phyloP scores from a whole-genome alignment of 176 grass and related monocot genomes.

The Luzula sylvatica region DNA sequence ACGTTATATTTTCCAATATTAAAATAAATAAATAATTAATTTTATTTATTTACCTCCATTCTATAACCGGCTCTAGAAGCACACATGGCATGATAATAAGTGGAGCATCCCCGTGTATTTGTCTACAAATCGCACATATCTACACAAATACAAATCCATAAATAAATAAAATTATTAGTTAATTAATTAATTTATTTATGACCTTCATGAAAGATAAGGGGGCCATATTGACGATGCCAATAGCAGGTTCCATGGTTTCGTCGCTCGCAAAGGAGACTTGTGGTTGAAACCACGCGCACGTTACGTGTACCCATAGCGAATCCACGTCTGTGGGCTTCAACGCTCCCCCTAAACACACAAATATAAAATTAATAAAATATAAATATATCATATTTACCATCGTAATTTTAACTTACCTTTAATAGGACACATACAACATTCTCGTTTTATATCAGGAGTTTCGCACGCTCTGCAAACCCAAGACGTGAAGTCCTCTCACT shows the following conservation, averaged over 20 bases:
- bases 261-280: conserved; percentile 94
- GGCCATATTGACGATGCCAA: conserved; percentile 79
- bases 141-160: too few relatives aligned
- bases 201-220: conserved; percentile 90
- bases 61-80: conserved; percentile 88
- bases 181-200: too few relatives aligned
- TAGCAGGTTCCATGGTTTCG: conserved; percentile 93
- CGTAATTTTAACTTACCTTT: conserved; percentile 37
- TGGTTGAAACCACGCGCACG: conserved; percentile 99
- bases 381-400: not conserved
- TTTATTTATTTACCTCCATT: conserved; percentile 77
- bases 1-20: not conserved
- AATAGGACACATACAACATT: conserved; percentile 94
- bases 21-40: conserved; percentile 10
- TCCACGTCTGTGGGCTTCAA: conserved; percentile 91
- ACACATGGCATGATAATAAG: conserved; percentile 97
- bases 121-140: conserved; percentile 94
- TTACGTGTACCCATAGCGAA: conserved; percentile 81
- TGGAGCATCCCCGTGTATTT: conserved; percentile 98
- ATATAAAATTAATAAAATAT: not conserved
- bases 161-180: conserved; percentile 21
- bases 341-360: conserved; percentile 63
- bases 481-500: conserved; percentile 80
- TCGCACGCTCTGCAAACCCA: conserved; percentile 96
- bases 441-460: conserved; percentile 60